Evolutionary conservation across 768 basidiomycete species (phyloP), one percentile per base, ranked within the genome.

Genomic region (Boletus insuetus): DNA sequence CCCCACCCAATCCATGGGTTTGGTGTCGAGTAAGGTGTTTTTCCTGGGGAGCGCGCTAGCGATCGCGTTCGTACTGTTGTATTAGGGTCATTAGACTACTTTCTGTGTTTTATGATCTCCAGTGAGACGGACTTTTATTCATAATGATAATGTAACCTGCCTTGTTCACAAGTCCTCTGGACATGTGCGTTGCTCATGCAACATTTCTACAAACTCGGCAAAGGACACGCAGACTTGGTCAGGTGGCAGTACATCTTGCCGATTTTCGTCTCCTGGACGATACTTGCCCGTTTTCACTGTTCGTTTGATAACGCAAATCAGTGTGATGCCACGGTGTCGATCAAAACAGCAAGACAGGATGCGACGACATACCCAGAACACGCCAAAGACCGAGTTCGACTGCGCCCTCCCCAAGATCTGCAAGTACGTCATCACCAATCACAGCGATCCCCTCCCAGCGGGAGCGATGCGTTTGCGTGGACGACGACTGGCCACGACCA

Each of bases 211-310:
- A 52, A 85, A 81, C 5, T 70, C 69, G 4, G 82, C 73, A 59
- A 87, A 86, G 4, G 74, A 78, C 29, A 79, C 79, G 49, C 64
- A 78, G 4, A 84, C 69, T 58, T 81, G 79, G 64, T 86, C 80
- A 4, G 84, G 84, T 29, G 78, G 73, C 7, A 64, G 58, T 3
- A 69, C 58, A 0, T 74, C 77, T 16, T 58, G 50, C 51, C 69
- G 72, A 6, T 42, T 50, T 65, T 88, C 87, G 59, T 85, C 83
- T 3, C 83, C 85, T 4, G 70, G 19, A 3, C 87, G 75, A 64
- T 87, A 89, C 62, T 89, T 90, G 12, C 88, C 87, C 6, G 87
- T 86, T 63, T 75, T 77, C 22, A 87, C 87, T 84, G 26, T 44
- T 41, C 29, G 34, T 26, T 9, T 29, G 26, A 29, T 29, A 29